Evolutionary conservation across 352 stramenopile genomes (phyloP), one percentile per base, ranked within the genome.

Genomic region (Globisporangium heterothallicum): DNA sequence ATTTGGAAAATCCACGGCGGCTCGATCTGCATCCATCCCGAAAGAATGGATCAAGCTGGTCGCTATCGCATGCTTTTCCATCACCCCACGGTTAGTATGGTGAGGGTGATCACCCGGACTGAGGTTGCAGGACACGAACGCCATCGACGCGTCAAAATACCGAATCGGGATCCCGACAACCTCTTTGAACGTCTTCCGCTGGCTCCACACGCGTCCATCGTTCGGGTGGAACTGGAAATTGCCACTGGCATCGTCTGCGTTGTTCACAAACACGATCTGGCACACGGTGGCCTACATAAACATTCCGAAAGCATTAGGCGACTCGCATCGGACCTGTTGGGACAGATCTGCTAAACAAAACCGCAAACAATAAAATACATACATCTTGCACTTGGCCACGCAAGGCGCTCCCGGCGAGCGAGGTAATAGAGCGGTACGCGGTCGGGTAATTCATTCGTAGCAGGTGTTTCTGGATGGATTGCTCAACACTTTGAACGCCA

Each of bases 221-320:
- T 61, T 69, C 0, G 74, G 72, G 49, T 87, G 73, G 42, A 92
- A 84, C 35, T 81, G 69, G 9, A 91, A 83, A 46, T 91, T 94
- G 8, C 83, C 83, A 42, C 78, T 90, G 6, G 76, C 68, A 19
- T 91, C 80, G 48, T 94, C 83, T 1, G 79, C 78, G 47, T 87
- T 82, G 66, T 91, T 91, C 42, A 91, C 78, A 61, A 94, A 94
- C 7, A 94, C 70, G 43, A 94, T 86, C 60, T 94, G 80, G 53
- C 82, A 90, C 16, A 92, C 74, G 0, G 70, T 68, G 8, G 78
- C 78, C 74, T 91, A 47, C 4, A 44, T 30, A 27, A 14, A 41
- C 16, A 38, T 16, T 16, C 14, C 6, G 32, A 47, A 18, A 21
- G n/a, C n/a, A n/a, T n/a, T n/a, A n/a, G n/a, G n/a, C n/a, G n/a